phyloP scores from a whole-genome alignment of 1,284 basidiomycete genomes.

The Malassezia cuniculi region DNA sequence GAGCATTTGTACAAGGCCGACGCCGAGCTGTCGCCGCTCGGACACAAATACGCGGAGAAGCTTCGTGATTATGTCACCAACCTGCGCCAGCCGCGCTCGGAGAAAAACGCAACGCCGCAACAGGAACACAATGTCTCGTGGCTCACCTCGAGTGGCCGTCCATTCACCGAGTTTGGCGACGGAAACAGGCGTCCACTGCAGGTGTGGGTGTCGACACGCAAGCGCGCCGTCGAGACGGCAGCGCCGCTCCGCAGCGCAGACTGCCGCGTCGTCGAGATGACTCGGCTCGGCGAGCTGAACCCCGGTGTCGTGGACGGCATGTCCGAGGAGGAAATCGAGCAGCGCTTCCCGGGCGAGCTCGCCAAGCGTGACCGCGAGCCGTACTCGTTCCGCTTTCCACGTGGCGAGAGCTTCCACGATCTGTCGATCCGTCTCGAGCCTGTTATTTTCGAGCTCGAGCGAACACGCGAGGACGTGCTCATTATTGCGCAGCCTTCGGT shows the following conservation, averaged over 20 bases:
- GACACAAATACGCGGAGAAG: constrained; percentile 82
- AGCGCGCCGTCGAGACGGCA: constrained; percentile 83
- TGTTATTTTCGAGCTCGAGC: constrained; percentile 68
- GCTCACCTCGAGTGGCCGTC: constrained; percentile 2
- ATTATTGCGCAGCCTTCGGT: constrained; percentile 74
- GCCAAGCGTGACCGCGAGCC: constrained; percentile 80
- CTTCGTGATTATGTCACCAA: constrained; percentile 40
- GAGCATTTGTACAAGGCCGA: constrained; percentile 99
- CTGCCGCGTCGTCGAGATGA: constrained; percentile 68
- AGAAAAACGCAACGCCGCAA: constrained; percentile 32
- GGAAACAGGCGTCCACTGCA: constrained; percentile 46
- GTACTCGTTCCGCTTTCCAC: constrained; percentile 62
- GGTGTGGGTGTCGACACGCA: constrained; percentile 93
- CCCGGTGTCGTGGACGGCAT: constrained; percentile 72
- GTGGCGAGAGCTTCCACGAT: constrained; percentile 65
- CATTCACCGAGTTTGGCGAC: background rate
- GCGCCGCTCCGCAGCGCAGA: constrained; percentile 71
- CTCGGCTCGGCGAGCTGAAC: constrained; percentile 94
- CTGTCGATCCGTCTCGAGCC: constrained; percentile 56
- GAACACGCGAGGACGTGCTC: constrained; percentile 59
- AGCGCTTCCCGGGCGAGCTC: constrained; percentile 86
- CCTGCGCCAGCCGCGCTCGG: constrained; percentile 17
- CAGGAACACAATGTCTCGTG: constrained; percentile 13
- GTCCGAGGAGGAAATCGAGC: constrained; percentile 73
- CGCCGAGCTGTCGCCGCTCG: constrained; percentile 82